Evolutionary conservation across 768 basidiomycete species (phyloP), one percentile per base, ranked within the genome.

Genomic region (Dioszegia aurantiaca): DNA sequence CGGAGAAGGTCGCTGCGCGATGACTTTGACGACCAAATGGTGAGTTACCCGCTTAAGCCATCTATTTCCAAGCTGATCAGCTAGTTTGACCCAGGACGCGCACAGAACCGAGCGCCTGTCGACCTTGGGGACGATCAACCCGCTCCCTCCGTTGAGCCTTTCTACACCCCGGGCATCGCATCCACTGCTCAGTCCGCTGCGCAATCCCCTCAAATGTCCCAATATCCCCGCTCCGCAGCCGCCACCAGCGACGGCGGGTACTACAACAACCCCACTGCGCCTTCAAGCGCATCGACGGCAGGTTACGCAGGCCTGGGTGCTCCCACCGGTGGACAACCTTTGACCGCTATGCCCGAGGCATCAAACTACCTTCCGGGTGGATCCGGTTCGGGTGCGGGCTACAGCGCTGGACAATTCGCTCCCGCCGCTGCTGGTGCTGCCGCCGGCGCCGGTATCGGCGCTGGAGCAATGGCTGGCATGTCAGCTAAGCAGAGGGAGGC

Each of bases 21-120:
- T 44, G 73, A 72, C 55, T 73, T 73, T 61, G 73, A 74, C 53
- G 73, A 77, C 36, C 71, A 67, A 64, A 76, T 76, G 74, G 75
- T 74, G 52, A 65, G 71, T 67, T 27, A 9, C 16, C 9, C 10
- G 42, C 17, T 30, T 26, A 17, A 12, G n/a, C 37, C 10, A 37
- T 11, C n/a, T 16, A 27, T 42, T 12, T 9, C n/a, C 16, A 27
- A 21, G 48, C 59, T 55, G 47, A 55, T 8, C 10, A 9, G 19
- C 30, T 47, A 75, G 73, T 75, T 75, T 48, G 74, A 75, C 48
- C 74, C 74, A 27, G 51, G 60, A 47, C 66, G 74, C 41, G 64
- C 70, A 28, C 60, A 67, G 45, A 69, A 71, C 60, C 70, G 64
- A 33, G 74, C 64, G 11, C 57, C 63, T 4, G 64, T 70, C 62